phyloP scores from a whole-genome alignment of 2,329 filamentous ascomycete species.

The Cladosporium sp. region DNA sequence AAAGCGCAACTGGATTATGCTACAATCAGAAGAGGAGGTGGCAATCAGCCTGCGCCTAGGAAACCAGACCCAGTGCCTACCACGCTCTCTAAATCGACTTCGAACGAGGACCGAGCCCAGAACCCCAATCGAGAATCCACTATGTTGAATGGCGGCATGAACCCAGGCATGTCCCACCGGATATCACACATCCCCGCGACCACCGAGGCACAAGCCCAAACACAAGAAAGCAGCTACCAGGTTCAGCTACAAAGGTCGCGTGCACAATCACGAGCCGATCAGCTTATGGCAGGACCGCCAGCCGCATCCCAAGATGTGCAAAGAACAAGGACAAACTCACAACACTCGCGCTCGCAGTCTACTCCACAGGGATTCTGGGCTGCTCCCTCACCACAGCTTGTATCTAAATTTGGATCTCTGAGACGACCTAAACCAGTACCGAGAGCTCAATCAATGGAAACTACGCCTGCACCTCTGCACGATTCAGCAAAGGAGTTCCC shows the following conservation, averaged over 20 bases:
- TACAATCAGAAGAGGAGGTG: constrained; percentile 23
- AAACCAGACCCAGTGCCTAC: not conserved
- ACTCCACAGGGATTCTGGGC: constrained; percentile 20
- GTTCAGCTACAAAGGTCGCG: constrained; percentile 10
- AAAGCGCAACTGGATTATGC: constrained; percentile 33
- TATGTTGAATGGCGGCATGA: not conserved
- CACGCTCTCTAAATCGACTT: not conserved
- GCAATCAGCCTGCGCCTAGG: constrained; percentile 9
- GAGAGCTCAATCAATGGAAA: constrained; percentile 20
- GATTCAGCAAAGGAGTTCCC: not conserved
- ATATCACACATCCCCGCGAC: not conserved
- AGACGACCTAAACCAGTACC: constrained; percentile 26
- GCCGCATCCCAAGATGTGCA: constrained; percentile 4
- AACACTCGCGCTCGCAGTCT: constrained; percentile 20
- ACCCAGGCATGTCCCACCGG: not conserved
- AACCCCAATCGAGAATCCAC: not conserved
- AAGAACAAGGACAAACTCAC: constrained; percentile 22
- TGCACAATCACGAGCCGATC: constrained; percentile 25
- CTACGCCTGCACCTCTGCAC: not conserved
- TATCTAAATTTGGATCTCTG: constrained; percentile 27
- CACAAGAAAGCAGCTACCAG: constrained; percentile 13
- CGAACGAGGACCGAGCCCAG: not conserved
- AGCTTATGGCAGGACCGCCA: constrained; percentile 23
- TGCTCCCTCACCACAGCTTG: constrained; percentile 28
- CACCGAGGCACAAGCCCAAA: constrained; percentile 15